These are phyloP conservation scores for Globisporangium okanoganense DNA, from an alignment of 352 stramenopile genomes.

Conservation along the genomic window DNA sequence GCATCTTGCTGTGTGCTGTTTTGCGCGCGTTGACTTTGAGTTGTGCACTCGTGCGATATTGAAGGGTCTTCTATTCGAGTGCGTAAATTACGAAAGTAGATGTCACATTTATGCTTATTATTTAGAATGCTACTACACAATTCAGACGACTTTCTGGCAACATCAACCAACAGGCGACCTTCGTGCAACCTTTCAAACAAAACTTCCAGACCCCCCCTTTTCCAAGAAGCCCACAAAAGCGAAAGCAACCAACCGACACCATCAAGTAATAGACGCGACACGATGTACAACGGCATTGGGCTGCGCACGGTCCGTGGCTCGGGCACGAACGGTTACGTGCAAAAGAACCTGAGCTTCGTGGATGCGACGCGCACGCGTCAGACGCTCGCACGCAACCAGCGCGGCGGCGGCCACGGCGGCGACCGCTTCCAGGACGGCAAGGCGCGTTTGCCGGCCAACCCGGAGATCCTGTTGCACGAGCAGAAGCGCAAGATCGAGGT, in stretches of 20 bases:
- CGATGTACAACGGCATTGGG: constrained; percentile 90
- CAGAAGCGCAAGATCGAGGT: constrained; percentile 79
- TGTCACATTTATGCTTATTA: too few species aligned
- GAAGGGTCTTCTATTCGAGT: background rate
- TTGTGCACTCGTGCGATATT: too few species aligned
- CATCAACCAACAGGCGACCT: too few species aligned
- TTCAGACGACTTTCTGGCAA: too few species aligned
- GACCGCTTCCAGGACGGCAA: constrained; percentile 9
- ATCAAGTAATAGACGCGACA: background rate
- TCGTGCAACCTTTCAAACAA: too few species aligned
- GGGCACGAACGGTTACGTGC: constrained; percentile 88
- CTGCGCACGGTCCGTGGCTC: constrained; percentile 80
- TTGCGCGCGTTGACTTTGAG: too few species aligned
- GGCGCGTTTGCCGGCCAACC: constrained; percentile 39
- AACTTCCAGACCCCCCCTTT: background rate
- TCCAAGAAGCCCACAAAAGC: background rate
- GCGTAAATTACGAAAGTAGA: background rate
- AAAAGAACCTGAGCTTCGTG: constrained; percentile 82
- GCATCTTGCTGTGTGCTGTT: too few species aligned
- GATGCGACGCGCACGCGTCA: constrained; percentile 63
- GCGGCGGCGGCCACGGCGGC: constrained; percentile 6
- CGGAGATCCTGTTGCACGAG: constrained; percentile 81
- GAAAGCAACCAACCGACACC: background rate
- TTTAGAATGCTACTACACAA: too few species aligned
- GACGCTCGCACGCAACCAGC: constrained; percentile 45